Conservation (phyloP, 495 filamentous ascomycete species). For the Aspergillus bertholletiae region DNA sequence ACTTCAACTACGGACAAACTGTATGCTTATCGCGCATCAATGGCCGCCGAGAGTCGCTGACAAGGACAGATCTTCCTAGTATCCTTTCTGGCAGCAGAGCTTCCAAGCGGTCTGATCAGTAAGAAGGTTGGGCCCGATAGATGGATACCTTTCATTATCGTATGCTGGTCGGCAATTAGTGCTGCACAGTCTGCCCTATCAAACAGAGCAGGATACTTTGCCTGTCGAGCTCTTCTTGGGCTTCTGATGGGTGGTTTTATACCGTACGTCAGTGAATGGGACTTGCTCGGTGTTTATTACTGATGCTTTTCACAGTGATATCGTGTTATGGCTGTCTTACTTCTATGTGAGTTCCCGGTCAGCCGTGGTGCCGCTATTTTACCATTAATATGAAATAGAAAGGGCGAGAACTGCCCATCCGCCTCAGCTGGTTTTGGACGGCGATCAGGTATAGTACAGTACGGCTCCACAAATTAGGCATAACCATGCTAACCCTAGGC, state of each 20-base stretch:
- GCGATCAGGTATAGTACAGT: constrained; percentile 32
- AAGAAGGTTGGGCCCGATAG: not conserved
- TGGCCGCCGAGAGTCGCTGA: not conserved
- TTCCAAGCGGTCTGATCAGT: not conserved
- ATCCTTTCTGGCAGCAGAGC: not conserved
- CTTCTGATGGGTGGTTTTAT: not conserved
- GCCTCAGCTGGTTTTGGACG: constrained; percentile 50
- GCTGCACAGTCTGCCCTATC: not conserved
- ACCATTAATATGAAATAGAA: constrained; percentile 29
- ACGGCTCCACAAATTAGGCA: not conserved
- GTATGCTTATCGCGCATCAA: not conserved
- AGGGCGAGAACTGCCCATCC: constrained; percentile 45
- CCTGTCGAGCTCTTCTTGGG: not conserved
- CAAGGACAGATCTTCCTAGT: not conserved
- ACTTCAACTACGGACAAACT: not conserved
- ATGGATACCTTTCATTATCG: not conserved
- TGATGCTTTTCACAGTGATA: not conserved
- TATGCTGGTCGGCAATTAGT: not conserved
- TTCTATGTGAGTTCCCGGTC: constrained; percentile 14
- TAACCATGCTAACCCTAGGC: not conserved
- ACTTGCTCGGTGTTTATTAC: not conserved
- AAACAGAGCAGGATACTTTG: not conserved
- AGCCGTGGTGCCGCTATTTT: not conserved
- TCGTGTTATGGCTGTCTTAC: constrained; percentile 49
- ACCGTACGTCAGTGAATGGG: not conserved